Percentiles rank a stretch among this genome's conserved stretches.
Conservation (phyloP, 768 basidiomycete genomes). For the Kwoniella pini region DNA sequence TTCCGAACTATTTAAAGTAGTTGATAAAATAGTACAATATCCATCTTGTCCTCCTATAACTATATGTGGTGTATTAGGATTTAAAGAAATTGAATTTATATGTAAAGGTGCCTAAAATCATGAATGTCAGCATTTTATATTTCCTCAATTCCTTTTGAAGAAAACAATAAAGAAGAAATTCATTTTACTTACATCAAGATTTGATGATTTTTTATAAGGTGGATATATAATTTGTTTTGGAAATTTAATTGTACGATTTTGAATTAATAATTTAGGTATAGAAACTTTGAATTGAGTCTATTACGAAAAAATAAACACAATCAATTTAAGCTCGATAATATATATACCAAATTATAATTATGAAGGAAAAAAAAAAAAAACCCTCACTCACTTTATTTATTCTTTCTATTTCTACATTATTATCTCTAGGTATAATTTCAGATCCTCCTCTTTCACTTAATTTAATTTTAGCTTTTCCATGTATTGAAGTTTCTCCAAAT, state of each 20-base stretch:
- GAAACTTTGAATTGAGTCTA: constrained; percentile 44
- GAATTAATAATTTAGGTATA: constrained; percentile 58
- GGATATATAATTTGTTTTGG: constrained; percentile 62
- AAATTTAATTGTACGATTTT: constrained; percentile 59
- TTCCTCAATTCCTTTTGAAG: no score
- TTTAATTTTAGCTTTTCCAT: constrained; percentile 64
- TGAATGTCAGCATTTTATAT: no score
- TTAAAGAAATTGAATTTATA: constrained; percentile 46
- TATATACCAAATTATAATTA: background rate
- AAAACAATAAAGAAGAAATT: no score
- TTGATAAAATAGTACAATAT: constrained; percentile 39
- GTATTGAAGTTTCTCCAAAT: constrained; percentile 58
- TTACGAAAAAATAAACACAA: no score
- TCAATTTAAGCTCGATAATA: no score
- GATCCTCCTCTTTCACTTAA: constrained; percentile 60
- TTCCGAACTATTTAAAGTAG: constrained; percentile 12
- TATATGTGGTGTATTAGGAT: constrained; percentile 30
- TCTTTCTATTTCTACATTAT: constrained; percentile 59
- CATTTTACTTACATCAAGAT: constrained; percentile 25
- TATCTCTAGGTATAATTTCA: constrained; percentile 59
- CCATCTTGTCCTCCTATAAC: constrained; percentile 53
- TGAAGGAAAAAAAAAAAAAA: background rate
- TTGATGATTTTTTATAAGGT: constrained; percentile 55
- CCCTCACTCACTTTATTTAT: constrained; percentile 2
- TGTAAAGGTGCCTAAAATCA: constrained; percentile 48